Base-by-base conservation (phyloP, 2,329 filamentous ascomycete genomes). In the Myotisia sp. region DNA sequence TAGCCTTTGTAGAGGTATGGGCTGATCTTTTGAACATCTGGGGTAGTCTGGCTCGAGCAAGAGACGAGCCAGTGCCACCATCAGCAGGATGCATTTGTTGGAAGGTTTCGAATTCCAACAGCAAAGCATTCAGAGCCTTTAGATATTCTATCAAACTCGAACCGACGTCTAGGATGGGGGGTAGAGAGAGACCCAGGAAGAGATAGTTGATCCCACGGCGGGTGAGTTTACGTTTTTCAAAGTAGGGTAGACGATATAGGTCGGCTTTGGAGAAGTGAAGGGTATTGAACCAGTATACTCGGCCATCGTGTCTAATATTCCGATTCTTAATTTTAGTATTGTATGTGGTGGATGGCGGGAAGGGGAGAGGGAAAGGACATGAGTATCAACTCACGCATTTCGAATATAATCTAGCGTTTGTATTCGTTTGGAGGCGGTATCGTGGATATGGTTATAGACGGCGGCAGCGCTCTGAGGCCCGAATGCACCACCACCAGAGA, bases 221-320 rank as follows among this genome's bases (percentile, higher is more conserved):
- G 41, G 83, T 78, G 31, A 94, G 74, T 52, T 87, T 90, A 43
- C 80, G 76, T 3, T 74, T 64, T 39, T 92, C 81, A 52, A 92
- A 87, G 52, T 84, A 92, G 29, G 87, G 77, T 64, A 94, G 78
- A 50, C 78, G 76, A 33, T 71, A 64, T 21, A 95, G 68, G 55
- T 93, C 84, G 19, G 72, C 58, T 49, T 83, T 80, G 44, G 85
- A 82, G 59, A 93, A 93, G 51, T 92, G 79, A 40, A 93, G 74
- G 0, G 90, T 94, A 60, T 94, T 94, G 67, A 95, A 94, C 86
- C 90, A 95, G 64, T 92, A 95, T 26, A 93, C 76, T 38, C 84
- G 77, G 40, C 87, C 86, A 60, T 94, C 85, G 53, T 98, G 86
- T 18, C 84, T 92, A 53, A 21, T 28, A 31, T 29, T 10, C 6